Percentiles rank a stretch among this genome's conserved stretches.
phyloP scores from a whole-genome alignment of 768 basidiomycete species.

The Leccinum uliginosum region DNA sequence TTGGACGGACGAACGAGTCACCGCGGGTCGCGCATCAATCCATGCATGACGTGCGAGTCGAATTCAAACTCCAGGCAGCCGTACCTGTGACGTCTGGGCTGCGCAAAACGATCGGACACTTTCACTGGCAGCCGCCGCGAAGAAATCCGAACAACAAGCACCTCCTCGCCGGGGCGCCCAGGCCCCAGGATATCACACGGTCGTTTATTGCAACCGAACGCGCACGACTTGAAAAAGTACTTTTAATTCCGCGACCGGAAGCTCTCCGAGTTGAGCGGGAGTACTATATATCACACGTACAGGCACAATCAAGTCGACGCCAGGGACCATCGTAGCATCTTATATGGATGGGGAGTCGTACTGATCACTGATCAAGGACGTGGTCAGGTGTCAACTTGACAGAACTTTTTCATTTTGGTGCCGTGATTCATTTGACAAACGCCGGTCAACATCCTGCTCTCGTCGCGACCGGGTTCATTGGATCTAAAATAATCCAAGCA shows the following conservation, averaged over 20 bases:
- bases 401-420: neutral
- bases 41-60: neutral
- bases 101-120: neutral
- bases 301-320: neutral
- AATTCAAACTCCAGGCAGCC: neutral
- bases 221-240: neutral
- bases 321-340: neutral
- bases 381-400: neutral
- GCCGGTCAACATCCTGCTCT: neutral
- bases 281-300: neutral
- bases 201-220: neutral
- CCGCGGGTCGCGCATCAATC: neutral
- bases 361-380: neutral
- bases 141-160: neutral
- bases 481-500: neutral
- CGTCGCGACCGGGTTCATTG: neutral
- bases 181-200: neutral
- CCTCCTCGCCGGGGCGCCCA: neutral
- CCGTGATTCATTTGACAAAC: neutral
- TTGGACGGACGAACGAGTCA: neutral
- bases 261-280: neutral
- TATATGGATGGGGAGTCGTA: neutral
- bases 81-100: neutral
- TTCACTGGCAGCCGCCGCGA: neutral
- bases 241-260: neutral